phyloP scores from a whole-genome alignment of 2,329 filamentous ascomycete genomes.

The Pseudocercospora vitis region DNA sequence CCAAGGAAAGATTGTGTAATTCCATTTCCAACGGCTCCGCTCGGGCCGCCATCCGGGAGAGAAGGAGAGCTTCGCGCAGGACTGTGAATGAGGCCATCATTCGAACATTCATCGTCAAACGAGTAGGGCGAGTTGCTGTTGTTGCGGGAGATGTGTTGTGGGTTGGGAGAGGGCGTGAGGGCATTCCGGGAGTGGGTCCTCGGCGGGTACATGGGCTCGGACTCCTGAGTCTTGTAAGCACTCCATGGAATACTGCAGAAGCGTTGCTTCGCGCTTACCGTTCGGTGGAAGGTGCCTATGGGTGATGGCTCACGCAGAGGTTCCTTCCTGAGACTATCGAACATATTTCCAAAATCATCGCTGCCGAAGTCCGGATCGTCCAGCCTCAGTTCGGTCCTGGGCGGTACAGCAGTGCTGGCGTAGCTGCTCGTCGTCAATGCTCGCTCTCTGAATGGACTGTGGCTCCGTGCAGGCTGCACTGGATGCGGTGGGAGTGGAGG shows the following conservation, averaged over 20 bases:
- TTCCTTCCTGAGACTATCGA: slow-evolving; percentile 34
- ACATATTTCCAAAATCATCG: slow-evolving; percentile 41
- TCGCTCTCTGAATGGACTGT: slow-evolving; percentile 39
- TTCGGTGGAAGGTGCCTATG: slow-evolving; percentile 23
- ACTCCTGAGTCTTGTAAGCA: slow-evolving; percentile 31
- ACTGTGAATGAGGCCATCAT: slow-evolving; percentile 35
- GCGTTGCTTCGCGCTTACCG: slow-evolving; percentile 16
- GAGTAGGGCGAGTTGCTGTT: slow-evolving; percentile 36
- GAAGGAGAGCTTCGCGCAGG: slow-evolving; percentile 34
- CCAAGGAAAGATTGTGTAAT: slow-evolving; percentile 34
- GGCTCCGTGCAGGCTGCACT: slow-evolving; percentile 10
- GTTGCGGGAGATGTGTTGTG: slow-evolving; percentile 23
- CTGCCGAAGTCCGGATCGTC: slow-evolving; percentile 35
- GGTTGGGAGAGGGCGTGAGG: slow-evolving; percentile 32
- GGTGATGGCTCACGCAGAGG: slow-evolving; percentile 26
- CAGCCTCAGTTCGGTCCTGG: slow-evolving; percentile 32
- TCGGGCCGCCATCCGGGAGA: slow-evolving; percentile 26
- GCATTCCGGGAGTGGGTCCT: slow-evolving; percentile 34
- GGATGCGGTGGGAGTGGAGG: slow-evolving; percentile 5
- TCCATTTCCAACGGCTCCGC: slow-evolving; percentile 24
- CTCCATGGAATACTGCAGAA: slow-evolving; percentile 3
- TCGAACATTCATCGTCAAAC: slow-evolving; percentile 34
- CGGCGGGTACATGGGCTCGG: slow-evolving; percentile 38
- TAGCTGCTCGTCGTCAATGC: slow-evolving; percentile 43
- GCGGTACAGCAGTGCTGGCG: slow-evolving; percentile 42